Evolutionary conservation across 2,329 filamentous ascomycete genomes (phyloP).

Genomic region (Lachnellula subtilissima): DNA sequence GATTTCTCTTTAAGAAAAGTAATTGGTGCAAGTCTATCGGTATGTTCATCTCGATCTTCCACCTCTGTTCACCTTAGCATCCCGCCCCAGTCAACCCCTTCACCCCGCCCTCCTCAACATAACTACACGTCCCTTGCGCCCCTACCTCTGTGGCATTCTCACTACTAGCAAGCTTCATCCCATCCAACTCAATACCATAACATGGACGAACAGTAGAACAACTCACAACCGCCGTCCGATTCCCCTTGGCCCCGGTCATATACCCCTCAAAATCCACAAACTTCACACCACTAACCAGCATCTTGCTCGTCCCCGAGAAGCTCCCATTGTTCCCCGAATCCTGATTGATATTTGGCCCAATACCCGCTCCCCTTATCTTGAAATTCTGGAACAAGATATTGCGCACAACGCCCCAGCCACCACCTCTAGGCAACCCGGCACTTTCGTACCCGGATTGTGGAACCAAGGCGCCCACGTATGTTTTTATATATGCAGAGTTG

Average conservation of each 20-base stretch:
- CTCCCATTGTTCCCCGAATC: conserved; percentile 47
- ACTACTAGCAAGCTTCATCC: conserved; percentile 30
- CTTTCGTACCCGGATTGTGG: conserved; percentile 45
- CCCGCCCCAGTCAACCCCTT: conserved; percentile 28
- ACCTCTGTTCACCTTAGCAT: conserved; percentile 10
- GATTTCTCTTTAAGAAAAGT: neutral
- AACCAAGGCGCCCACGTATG: conserved; percentile 47
- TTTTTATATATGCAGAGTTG: conserved; percentile 51
- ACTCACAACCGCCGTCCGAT: conserved; percentile 38
- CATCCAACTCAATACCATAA: conserved; percentile 44
- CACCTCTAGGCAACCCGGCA: conserved; percentile 43
- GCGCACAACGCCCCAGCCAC: conserved; percentile 46
- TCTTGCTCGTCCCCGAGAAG: conserved; percentile 43
- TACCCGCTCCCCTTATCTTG: conserved; percentile 40
- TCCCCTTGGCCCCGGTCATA: conserved; percentile 31
- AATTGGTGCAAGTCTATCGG: neutral
- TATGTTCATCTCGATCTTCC: neutral
- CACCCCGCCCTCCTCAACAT: conserved; percentile 27
- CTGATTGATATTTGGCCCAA: conserved; percentile 42
- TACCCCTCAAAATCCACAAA: conserved; percentile 50
- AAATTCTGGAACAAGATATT: conserved; percentile 51
- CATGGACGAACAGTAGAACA: conserved; percentile 47
- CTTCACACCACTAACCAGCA: conserved; percentile 44
- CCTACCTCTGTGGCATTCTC: conserved; percentile 14
- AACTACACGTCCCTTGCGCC: conserved; percentile 29